Conservation (phyloP, 495 filamentous ascomycete genomes). For the Haplographium delicatum region DNA sequence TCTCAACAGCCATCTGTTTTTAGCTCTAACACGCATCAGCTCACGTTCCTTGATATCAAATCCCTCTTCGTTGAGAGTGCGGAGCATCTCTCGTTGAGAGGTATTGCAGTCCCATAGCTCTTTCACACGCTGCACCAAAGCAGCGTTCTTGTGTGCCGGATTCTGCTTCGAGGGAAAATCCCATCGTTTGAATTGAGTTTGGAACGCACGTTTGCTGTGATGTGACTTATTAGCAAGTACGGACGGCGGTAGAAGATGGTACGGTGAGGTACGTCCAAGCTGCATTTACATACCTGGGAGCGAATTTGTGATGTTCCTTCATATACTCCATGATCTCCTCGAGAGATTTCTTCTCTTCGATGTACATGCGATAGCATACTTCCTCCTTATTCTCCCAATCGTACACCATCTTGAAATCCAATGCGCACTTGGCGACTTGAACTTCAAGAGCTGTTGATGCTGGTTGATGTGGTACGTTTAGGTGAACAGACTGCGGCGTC, state of each 20-base stretch:
- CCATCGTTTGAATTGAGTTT: constrained; percentile 72
- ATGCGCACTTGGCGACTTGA: constrained; percentile 9
- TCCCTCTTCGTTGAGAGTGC: constrained; percentile 56
- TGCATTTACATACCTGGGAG: constrained; percentile 51
- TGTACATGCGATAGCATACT: constrained; percentile 66
- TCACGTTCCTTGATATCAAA: constrained; percentile 66
- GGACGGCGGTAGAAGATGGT: constrained; percentile 11
- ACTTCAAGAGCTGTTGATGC: not conserved
- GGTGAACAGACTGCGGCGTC: constrained; percentile 7
- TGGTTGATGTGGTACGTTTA: constrained; percentile 4
- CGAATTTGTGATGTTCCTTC: constrained; percentile 54
- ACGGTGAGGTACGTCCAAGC: constrained; percentile 16
- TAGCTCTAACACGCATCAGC: constrained; percentile 58
- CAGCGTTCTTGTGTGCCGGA: constrained; percentile 59
- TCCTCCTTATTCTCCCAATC: constrained; percentile 68
- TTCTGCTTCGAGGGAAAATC: constrained; percentile 69
- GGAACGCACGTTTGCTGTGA: constrained; percentile 64
- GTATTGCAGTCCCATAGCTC: constrained; percentile 74
- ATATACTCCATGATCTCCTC: constrained; percentile 64
- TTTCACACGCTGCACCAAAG: constrained; percentile 59
- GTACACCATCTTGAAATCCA: constrained; percentile 55
- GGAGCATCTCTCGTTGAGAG: constrained; percentile 65
- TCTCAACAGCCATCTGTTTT: constrained; percentile 59
- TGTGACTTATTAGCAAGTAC: constrained; percentile 20
- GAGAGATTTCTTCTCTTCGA: constrained; percentile 63